Base-by-base conservation (phyloP, 129 eudicot species). In the Tagetes erecta region DNA sequence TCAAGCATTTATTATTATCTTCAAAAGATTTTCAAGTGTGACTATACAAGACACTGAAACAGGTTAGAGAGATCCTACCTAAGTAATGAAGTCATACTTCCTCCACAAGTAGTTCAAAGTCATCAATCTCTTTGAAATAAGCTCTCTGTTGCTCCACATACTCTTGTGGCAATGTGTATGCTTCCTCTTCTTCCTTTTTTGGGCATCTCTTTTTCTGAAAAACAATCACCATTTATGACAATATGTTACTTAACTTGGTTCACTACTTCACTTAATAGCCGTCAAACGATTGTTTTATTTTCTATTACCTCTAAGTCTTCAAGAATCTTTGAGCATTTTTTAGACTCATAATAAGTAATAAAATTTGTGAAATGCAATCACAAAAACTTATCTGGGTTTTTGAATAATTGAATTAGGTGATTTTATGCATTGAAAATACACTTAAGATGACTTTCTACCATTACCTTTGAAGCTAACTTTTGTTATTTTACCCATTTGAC, bases 111-210 rank as follows among this genome's bases (percentile, higher is more conserved):
- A 91, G 85, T 78, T 91, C 97, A 86, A 80, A 91, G 51, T 86
- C 90, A 72, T 91, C 97, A 68, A 91, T 80, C 74, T 91, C 95
- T 77, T 91, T 79, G 33, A 86, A 91, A 70, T 91, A 88, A 71
- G 92, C 97, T 73, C 75, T 84, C 77, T 88, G 89, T 77, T 88
- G 81, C 76, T 86, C 85, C 62, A 91, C 71, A 81, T 76, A 88
- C 4, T 91, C 97, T 69, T 8, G 67, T 55, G 97, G 92, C 75
- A 91, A 81, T 8, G 72, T 46, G 41, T 64, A 76, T 47, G 68
- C 80, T 73, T 72, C 20, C 14, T 12, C 49, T 68, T 63, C 44
- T 68, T 72, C 81, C 74, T 47, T 53, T 0, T 83, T 71, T 57
- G 77, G 49, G 67, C 47, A 70, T 66, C 82, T 76, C 73, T 82